Base-by-base conservation (phyloP, 352 stramenopile genomes). In the Phytophthora ramorum region DNA sequence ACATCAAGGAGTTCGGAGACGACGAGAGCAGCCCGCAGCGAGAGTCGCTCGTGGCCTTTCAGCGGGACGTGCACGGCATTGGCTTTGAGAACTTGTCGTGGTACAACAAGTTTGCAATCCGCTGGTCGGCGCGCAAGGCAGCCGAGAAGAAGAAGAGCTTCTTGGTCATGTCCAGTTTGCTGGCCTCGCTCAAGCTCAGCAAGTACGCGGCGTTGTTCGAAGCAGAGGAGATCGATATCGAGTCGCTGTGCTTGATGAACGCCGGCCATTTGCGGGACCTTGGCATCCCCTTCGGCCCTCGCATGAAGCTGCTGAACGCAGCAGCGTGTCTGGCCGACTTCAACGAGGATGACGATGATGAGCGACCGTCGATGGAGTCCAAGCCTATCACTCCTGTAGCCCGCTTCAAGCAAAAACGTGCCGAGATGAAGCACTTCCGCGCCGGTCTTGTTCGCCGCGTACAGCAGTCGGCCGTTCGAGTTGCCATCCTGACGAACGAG, bases 71-170 rank as follows among this genome's bases (percentile, higher is more conserved):
- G 37, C 84, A 96, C 47, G 88, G 88, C 46, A 90, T 95, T 46
- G 88, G 85, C 38, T 93, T 93, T 54, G 85, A 96, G 32, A 93
- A 90, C 28, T 58, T 96, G 45, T 91, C 88, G 43, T 96, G 85
- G 73, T 83, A 96, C 66, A 87, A 93, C 53, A 94, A 93, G 59
- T 96, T 90, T 48, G 76, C 83, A 3, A 87, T 96, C 47, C 88
- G 88, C 50, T 95, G 83, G 85, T 88, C 85, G 2, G 85, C 88
- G 16, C 82, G 85, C 44, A 92, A 91, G 34, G 86, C 88, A 22
- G 88, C 86, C 0, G 88, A 93, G 63, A 94, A 93, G 75, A 94
- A 96, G 72, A 96, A 96, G 71, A 95, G 86, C 66, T 96, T 96
- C 52, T 41, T 89, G 48, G 86, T 94, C 35, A 96, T 96, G 88